Evolutionary conservation across 2,329 filamentous ascomycete species (phyloP), one percentile per base, ranked within the genome.

Genomic region (Colletotrichum sp.): DNA sequence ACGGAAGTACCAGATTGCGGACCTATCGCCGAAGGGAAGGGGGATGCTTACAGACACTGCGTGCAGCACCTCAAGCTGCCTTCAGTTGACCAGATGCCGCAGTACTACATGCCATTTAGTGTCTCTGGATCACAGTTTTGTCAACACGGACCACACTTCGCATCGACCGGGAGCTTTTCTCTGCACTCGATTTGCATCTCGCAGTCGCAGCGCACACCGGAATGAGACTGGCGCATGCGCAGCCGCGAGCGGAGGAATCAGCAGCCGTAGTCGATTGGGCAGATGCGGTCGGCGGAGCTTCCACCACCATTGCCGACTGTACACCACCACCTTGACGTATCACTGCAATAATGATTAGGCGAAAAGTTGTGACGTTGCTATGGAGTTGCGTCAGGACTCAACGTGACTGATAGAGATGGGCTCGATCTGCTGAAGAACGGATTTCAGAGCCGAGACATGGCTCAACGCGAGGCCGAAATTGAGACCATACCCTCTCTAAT

Each of bases 351-450:
- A 28, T 10, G 16, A 6, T 34, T 43, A 15, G 56, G 43, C 48
- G n/a, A 66, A 67, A 28, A 9, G n/a, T 39, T 48, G 32, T 25
- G 36, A 34, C 22, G 18, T 36, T 71, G 71, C 68, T 48, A 30
- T 60, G 39, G 36, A 36, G 22, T 27, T 64, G 66, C 65, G 12
- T n/a, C 71, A 48, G 25, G 34, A 27, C 43, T 52, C n/a, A 22
- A 22, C n/a, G 58, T 18, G 34, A 25, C 36, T 75, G 43, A 27
- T 22, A 32, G 16, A 34, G n/a, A 52, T 52, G n/a, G 43, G 22
- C 36, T 66, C n/a, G 39, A 34, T 43, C 55, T 71, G 69, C 62
- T 75, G 73, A 75, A 68, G 73, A 75, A 75, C 39, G 62, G 64
- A 73, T 34, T 55, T n/a, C 16, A 68, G 32, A 48, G 64, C 73